Conservation (phyloP, 768 basidiomycete species). For the Cystobasidium tubakii region DNA sequence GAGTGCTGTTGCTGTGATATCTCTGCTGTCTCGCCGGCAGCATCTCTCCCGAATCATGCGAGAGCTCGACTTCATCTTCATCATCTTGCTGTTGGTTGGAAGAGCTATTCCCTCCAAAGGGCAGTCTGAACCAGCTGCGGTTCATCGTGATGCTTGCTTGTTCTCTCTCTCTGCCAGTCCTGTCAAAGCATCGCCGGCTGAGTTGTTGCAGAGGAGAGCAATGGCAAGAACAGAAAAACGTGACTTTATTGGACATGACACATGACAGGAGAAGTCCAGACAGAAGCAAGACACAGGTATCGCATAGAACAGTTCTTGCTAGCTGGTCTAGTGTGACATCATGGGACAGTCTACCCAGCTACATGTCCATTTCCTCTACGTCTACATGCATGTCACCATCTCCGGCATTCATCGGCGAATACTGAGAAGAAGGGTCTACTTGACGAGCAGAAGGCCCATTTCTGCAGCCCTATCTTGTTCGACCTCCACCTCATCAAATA, state of each 20-base stretch:
- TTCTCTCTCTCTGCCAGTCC: too few relatives aligned
- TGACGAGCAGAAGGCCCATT: too few relatives aligned
- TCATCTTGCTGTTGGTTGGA: background rate
- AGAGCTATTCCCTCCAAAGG: background rate
- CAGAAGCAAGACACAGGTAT: too few relatives aligned
- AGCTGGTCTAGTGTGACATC: background rate
- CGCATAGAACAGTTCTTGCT: too few relatives aligned
- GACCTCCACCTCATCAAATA: conserved; percentile 1
- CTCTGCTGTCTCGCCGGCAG: conserved; percentile 7
- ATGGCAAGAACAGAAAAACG: conserved; percentile 13
- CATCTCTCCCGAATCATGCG: conserved; percentile 24
- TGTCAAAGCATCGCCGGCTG: background rate
- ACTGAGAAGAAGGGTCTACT: too few relatives aligned
- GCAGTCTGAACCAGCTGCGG: conserved; percentile 33
- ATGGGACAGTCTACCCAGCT: background rate
- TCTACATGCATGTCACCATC: conserved; percentile 1
- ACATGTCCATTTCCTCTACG: conserved; percentile 13
- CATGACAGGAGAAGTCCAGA: too few relatives aligned
- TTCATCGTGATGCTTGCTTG: conserved; percentile 1
- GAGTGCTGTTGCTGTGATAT: background rate
- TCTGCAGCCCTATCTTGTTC: too few relatives aligned
- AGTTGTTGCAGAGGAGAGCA: background rate
- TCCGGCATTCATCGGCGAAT: too few relatives aligned
- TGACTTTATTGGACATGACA: background rate
- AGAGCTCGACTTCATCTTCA: conserved; percentile 4